These are phyloP conservation scores for Magnaporthales sp. DNA, from an alignment of 2,329 filamentous ascomycete genomes.

Conservation along the genomic window DNA sequence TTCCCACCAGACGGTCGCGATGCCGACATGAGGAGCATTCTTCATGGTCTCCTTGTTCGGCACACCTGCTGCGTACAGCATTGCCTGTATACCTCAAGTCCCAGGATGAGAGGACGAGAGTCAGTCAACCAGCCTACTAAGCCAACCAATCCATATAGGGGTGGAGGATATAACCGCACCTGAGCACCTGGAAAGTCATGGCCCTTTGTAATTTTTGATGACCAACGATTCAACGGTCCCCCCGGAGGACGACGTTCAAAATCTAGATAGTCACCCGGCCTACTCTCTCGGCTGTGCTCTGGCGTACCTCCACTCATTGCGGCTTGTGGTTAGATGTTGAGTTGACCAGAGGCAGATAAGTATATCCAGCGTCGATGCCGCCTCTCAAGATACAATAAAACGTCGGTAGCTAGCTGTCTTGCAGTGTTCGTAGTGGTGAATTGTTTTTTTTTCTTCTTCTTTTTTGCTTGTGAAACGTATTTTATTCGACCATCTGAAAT, in stretches of 20 bases:
- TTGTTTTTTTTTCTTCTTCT: background rate
- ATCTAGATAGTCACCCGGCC: slow-evolving; percentile 44
- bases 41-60: slow-evolving; percentile 80
- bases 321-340: background rate
- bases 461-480: too few relatives aligned
- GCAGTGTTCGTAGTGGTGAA: background rate
- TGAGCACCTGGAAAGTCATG: slow-evolving; percentile 92
- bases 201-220: slow-evolving; percentile 67
- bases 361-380: background rate
- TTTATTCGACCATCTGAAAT: too few relatives aligned
- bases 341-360: background rate
- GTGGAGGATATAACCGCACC: slow-evolving; percentile 34
- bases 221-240: slow-evolving; percentile 71
- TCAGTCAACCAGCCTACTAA: background rate
- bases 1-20: slow-evolving; percentile 95
- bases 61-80: slow-evolving; percentile 91
- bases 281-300: slow-evolving; percentile 22
- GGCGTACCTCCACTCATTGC: background rate
- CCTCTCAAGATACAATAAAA: background rate
- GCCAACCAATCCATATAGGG: background rate
- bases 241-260: slow-evolving; percentile 43
- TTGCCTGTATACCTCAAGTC: slow-evolving; percentile 51
- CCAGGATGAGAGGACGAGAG: background rate
- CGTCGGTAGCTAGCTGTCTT: background rate
- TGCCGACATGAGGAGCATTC: slow-evolving; percentile 80